Evolutionary conservation across 495 filamentous ascomycete species (phyloP).

Genomic region (Penicillium antarcticum): DNA sequence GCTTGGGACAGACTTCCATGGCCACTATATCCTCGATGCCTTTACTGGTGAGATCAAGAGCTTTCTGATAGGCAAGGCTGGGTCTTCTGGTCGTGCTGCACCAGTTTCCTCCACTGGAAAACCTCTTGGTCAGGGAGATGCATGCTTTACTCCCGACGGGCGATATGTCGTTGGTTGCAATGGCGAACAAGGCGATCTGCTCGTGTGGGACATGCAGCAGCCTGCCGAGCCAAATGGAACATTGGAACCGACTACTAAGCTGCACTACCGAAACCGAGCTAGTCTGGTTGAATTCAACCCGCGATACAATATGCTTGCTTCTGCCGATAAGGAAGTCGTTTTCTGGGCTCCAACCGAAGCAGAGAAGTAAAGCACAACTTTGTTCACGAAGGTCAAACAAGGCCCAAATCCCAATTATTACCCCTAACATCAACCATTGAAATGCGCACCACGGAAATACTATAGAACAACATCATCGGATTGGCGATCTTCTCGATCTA

Average conservation of each 20-base stretch:
- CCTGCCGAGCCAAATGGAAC: conserved; percentile 47
- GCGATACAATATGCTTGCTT: conserved; percentile 82
- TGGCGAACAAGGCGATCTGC: conserved; percentile 62
- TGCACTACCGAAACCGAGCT: conserved; percentile 64
- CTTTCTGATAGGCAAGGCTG: conserved; percentile 50
- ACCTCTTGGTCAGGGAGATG: conserved; percentile 67
- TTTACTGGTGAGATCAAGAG: conserved; percentile 75
- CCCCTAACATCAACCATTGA: background rate
- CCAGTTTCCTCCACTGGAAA: conserved; percentile 45
- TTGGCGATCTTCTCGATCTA: background rate
- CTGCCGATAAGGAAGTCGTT: conserved; percentile 79
- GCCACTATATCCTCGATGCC: conserved; percentile 87
- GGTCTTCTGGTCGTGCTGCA: conserved; percentile 43
- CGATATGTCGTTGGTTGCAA: conserved; percentile 78
- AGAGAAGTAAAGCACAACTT: conserved; percentile 26
- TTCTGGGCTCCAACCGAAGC: conserved; percentile 76
- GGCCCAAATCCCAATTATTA: background rate
- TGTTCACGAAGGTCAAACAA: background rate
- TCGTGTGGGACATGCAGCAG: conserved; percentile 78
- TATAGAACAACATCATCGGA: background rate
- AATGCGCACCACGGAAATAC: background rate
- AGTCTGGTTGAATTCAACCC: conserved; percentile 86
- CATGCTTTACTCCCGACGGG: conserved; percentile 84
- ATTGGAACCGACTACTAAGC: conserved; percentile 59
- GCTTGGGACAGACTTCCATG: conserved; percentile 71